These are phyloP conservation scores for Aspergillus unguis DNA, from an alignment of 2,329 filamentous ascomycete species.

Conservation along the genomic window DNA sequence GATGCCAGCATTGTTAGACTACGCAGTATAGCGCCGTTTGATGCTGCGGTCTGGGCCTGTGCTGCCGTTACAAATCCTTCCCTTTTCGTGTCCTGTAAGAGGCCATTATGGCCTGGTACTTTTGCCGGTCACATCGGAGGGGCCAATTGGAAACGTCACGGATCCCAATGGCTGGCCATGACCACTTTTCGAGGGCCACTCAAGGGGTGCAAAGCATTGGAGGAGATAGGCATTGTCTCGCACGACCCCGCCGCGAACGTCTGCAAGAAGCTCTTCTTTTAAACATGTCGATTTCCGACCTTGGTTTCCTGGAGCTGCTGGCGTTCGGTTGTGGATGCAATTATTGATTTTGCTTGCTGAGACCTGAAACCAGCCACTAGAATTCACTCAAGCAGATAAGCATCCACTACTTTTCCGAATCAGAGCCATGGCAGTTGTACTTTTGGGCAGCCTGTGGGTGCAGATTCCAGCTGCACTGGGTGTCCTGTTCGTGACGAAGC, in stretches of 20 bases:
- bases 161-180: not conserved
- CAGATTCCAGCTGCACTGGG: conserved; percentile 1
- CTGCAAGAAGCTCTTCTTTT: not conserved
- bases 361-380: not conserved
- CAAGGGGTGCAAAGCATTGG: not conserved
- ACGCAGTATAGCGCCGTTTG: no score
- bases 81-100: not conserved
- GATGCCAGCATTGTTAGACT: no score
- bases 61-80: not conserved
- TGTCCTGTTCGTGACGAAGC: not conserved
- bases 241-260: not conserved
- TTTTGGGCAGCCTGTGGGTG: conserved; percentile 2
- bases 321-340: not conserved
- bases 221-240: no score
- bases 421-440: conserved; percentile 1
- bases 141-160: not conserved
- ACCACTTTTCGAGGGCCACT: not conserved
- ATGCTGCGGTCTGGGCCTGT: no score
- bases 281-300: conserved; percentile 1
- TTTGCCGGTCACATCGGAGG: not conserved
- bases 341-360: not conserved
- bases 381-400: not conserved
- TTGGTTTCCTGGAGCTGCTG: not conserved
- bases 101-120: not conserved
- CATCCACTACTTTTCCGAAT: not conserved